Evolutionary conservation across 228 moss, liverwort and hornwort species (phyloP).

Genomic region (Sphagnum fallax): DNA sequence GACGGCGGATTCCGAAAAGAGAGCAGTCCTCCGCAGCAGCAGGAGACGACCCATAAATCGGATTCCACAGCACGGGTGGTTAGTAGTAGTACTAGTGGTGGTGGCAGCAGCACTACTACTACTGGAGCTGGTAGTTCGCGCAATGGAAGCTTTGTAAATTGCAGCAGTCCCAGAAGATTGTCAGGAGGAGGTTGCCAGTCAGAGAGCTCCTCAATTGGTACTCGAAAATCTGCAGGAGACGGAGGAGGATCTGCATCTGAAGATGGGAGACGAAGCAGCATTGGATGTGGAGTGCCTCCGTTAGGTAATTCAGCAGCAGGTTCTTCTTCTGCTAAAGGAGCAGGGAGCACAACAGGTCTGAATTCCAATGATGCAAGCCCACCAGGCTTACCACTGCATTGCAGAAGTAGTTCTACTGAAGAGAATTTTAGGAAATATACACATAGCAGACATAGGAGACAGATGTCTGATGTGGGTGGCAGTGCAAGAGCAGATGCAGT

Average conservation of each 20-base stretch:
- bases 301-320: slow-evolving; percentile 16
- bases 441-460: slow-evolving; percentile 25
- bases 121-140: slow-evolving; percentile 8
- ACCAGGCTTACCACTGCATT: slow-evolving; percentile 17
- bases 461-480: slow-evolving; percentile 38
- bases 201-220: not conserved
- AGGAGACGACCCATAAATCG: not conserved
- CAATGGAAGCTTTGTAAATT: slow-evolving; percentile 14
- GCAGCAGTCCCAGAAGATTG: slow-evolving; percentile 18
- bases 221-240: not conserved
- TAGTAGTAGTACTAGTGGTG: slow-evolving; percentile 4
- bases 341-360: slow-evolving; percentile 6
- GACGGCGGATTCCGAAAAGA: not conserved
- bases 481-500: slow-evolving; percentile 22
- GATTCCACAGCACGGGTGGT: slow-evolving; percentile 5
- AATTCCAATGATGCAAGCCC: slow-evolving; percentile 16
- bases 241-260: slow-evolving; percentile 11
- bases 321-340: slow-evolving; percentile 19
- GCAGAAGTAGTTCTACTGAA: slow-evolving; percentile 27
- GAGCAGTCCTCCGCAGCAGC: slow-evolving; percentile 21
- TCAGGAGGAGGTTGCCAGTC: not conserved
- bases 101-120: not conserved
- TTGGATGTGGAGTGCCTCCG: slow-evolving; percentile 40
- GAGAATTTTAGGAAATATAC: slow-evolving; percentile 26
- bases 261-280: slow-evolving; percentile 11